Base-by-base conservation (phyloP, 2,329 filamentous ascomycete species). In the Amesomyces nigricolor region DNA sequence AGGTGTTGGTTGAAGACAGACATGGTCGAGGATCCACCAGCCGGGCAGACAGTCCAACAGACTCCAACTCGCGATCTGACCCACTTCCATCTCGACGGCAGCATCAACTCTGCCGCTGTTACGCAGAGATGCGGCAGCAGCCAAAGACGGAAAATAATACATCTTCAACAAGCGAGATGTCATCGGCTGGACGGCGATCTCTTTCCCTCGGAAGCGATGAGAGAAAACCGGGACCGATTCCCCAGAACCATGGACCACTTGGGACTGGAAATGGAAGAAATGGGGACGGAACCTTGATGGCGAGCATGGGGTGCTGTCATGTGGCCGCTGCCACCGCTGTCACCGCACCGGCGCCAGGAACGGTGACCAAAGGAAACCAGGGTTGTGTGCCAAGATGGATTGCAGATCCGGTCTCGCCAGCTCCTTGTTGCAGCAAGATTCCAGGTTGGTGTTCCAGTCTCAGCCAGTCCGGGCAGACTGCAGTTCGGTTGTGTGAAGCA, bases 301-400 rank as follows among this genome's bases (percentile, higher is more conserved):
- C 38, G 46, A 45, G 37, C 57, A 54, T 58, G 58, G 54, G 57
- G 38, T 50, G 38, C 45, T 22, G 58, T 59, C 58, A 59, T 51
- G 58, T 59, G 58, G 54, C 43, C 58, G 43, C 43, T 37, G n/a
- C 32, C 40, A 44, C 22, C 47, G 51, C 57, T 54, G 44, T 54
- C 48, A 16, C 37, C 26, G 46, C 49, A 57, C 44, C 45, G 43
- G 37, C 13, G 44, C 45, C 54, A 59, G 57, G 57, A 57, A 59
- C 57, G 29, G 32, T 38, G 53, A 30, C 57, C 49, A 49, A 52
- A 45, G 51, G 39, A 39, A 35, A 35, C 32, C 32, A 35, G 32
- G 32, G 32, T 35, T 35, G 32, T 35, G 9, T 35, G 32, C 32
- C 32, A 44, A 44, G 32, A 30, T 51, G 48, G 26, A n/a, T 22